Percentiles rank a stretch among this genome's conserved stretches.
Evolutionary conservation across 2,329 filamentous ascomycete genomes (phyloP).

Genomic region (Sporothrix curviconia): DNA sequence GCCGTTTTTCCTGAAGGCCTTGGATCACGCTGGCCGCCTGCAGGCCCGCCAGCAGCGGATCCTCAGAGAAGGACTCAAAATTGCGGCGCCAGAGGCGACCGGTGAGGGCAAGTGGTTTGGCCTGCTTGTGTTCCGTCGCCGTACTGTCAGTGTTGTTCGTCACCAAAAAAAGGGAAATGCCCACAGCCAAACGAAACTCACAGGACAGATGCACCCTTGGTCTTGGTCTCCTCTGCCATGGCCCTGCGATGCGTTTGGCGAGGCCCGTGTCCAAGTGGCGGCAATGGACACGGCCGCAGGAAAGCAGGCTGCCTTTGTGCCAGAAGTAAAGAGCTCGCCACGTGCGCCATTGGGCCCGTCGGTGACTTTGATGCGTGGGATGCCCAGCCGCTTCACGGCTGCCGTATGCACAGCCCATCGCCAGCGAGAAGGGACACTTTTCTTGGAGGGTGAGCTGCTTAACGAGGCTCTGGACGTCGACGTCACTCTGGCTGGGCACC

Average conservation of each 20-base stretch:
- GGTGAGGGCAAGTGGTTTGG: neutral
- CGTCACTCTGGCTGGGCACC: neutral
- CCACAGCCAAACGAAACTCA: no score
- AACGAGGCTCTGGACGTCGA: neutral
- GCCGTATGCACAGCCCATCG: neutral
- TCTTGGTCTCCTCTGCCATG: slow-evolving; percentile 8
- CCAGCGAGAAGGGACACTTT: neutral
- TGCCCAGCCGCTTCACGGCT: neutral
- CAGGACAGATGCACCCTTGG: slow-evolving; percentile 5
- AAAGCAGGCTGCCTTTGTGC: slow-evolving; percentile 7
- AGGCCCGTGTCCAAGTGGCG: neutral
- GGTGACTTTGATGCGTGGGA: neutral
- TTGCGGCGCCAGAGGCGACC: slow-evolving; percentile 33
- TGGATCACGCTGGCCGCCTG: slow-evolving; percentile 27
- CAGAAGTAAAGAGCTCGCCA: neutral
- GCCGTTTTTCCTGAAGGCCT: slow-evolving; percentile 27
- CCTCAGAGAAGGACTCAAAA: slow-evolving; percentile 58
- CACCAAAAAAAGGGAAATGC: no score
- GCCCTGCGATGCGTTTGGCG: neutral
- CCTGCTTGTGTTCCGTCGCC: no score
- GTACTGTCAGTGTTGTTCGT: no score
- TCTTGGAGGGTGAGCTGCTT: neutral
- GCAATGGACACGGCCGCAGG: slow-evolving; percentile 5
- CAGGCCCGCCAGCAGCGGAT: slow-evolving; percentile 28
- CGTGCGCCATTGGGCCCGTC: slow-evolving; percentile 8